Evolutionary conservation across 176 grass and related monocot species (phyloP), one percentile per base, ranked within the genome.

Genomic region (Musa acuminata): DNA sequence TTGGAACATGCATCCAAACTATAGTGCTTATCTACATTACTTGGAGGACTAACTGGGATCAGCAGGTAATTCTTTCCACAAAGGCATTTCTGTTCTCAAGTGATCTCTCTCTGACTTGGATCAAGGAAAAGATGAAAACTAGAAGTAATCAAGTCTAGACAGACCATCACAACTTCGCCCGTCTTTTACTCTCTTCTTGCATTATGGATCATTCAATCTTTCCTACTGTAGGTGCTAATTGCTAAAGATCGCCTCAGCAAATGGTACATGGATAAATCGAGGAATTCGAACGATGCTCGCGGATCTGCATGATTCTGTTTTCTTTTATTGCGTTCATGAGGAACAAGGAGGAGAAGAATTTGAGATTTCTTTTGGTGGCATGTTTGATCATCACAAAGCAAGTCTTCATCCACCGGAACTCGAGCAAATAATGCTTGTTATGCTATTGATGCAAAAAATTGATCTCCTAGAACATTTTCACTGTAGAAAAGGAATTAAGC

Each of bases 1-100:
- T 93, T 1, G 95, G 90, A 49, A 91, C 90, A 74, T 62, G 83
- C 1, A 88, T 89, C 21, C 90, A 98, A 35, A 93, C 86, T 11
- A 8, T 85, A 27, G 82, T 98, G 23, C 88, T 98, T 60, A 1
- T 93, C 10, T 50, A 79, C 55, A 89, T 98, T 67, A 98, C 95
- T 53, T 10, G 75, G 13, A 81, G 43, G 72, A 89, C 87, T 4
- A 84, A 93, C 73, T 98, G 90, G 95, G 64, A 89, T 22, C 87
- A 87, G 71, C 84, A 98, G 90, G 90, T 98, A 80, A 69, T 49
- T 43, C 26, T 48, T 48, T 48, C 26, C 29, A 6, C 29, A 43
- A 16, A 6, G 29, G 67, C 27, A 6, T 43, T 43, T 43, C 35
- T 43, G 35, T 43, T 43, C 9, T 69, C 9, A 22, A 48, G 11